Conservation (phyloP, 768 basidiomycete species). For the Suillus occidentalis region DNA sequence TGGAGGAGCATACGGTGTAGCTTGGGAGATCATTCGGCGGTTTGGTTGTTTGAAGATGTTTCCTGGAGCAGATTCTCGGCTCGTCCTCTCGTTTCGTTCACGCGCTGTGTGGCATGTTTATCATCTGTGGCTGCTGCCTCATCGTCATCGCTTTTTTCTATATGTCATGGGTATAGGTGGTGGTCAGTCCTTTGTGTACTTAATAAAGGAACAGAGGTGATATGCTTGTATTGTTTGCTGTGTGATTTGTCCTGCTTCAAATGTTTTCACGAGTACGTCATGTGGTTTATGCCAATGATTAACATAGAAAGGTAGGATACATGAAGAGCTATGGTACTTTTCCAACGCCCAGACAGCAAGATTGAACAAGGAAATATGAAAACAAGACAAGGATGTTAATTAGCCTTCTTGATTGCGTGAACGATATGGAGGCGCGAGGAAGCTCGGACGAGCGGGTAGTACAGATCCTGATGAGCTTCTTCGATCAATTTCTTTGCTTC, state of each 20-base stretch:
- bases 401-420: constrained; percentile 43
- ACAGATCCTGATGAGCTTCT: constrained; percentile 65
- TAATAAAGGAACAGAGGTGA: constrained; percentile 55
- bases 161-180: constrained; percentile 45
- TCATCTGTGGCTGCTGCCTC: constrained; percentile 40
- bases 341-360: constrained; percentile 16
- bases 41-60: constrained; percentile 15
- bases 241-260: constrained; percentile 29
- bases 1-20: background rate
- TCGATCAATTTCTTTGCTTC: constrained; percentile 56
- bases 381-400: constrained; percentile 1
- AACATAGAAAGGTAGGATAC: constrained; percentile 43
- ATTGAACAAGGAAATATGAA: background rate
- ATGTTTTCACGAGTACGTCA: constrained; percentile 14
- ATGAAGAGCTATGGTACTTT: constrained; percentile 27
- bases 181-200: constrained; percentile 57
- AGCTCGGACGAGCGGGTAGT: constrained; percentile 52
- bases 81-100: constrained; percentile 52
- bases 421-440: constrained; percentile 60
- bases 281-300: constrained; percentile 30
- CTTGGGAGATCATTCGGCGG: constrained; percentile 7
- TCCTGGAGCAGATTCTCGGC: constrained; percentile 40
- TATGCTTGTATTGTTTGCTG: constrained; percentile 43
- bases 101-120: constrained; percentile 35
- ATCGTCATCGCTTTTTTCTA: constrained; percentile 35